Percentiles rank a stretch among this genome's conserved stretches.
Conservation (phyloP, 2,329 filamentous ascomycete species). For the Graphilbum ipis-grandicollis region DNA sequence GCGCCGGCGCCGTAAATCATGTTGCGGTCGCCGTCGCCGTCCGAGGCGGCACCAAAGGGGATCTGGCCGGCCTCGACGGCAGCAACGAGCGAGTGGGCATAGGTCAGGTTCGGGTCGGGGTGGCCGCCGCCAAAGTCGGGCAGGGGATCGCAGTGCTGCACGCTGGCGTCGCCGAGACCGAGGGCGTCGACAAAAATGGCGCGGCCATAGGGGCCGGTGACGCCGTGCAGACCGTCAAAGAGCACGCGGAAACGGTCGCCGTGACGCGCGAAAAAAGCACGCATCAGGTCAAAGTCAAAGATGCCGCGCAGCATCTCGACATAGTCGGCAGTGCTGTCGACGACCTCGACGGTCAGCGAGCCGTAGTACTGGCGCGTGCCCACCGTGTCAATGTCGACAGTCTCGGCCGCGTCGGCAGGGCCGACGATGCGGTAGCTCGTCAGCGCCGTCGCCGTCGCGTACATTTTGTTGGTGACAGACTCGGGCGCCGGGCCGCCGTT, state of each 20-base stretch:
- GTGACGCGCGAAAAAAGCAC: conserved; percentile 75
- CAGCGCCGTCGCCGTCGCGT: conserved; percentile 73
- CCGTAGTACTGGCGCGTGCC: conserved; percentile 78
- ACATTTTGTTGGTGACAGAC: conserved; percentile 96
- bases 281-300: conserved; percentile 94
- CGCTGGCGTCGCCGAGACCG: conserved; percentile 52
- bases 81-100: conserved; percentile 87
- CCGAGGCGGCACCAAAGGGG: conserved; percentile 90
- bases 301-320: conserved; percentile 93
- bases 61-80: conserved; percentile 81
- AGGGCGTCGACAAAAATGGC: conserved; percentile 93
- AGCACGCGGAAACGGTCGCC: conserved; percentile 79
- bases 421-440: conserved; percentile 83
- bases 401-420: conserved; percentile 52
- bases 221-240: conserved; percentile 86
- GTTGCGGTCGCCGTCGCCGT: conserved; percentile 96
- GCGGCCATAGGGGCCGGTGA: conserved; percentile 87
- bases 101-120: conserved; percentile 94
- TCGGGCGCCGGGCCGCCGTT: conserved; percentile 95
- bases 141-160: conserved; percentile 81
- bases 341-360: conserved; percentile 78
- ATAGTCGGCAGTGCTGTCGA: conserved; percentile 88
- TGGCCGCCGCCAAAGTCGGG: conserved; percentile 96
- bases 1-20: conserved; percentile 98
- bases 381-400: conserved; percentile 69